Conservation (phyloP, 129 eudicot genomes). For the Kitagawia praeruptora region DNA sequence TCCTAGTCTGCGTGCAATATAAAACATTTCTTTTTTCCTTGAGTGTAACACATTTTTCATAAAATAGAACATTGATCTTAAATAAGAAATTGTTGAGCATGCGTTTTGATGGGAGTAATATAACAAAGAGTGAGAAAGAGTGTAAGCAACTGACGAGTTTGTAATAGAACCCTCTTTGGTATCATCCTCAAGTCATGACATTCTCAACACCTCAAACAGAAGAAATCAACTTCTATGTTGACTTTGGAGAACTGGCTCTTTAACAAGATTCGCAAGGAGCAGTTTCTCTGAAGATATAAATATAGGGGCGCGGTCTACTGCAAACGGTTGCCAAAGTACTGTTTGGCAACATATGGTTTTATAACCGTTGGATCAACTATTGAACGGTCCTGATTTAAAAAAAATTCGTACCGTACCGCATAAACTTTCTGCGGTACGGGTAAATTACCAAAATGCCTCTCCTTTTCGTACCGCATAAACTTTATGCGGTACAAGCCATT, state of each 20-base stretch:
- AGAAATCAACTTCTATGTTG: conserved; percentile 67
- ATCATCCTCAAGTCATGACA: not conserved
- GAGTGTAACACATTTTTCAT: not conserved
- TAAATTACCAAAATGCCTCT: too few species aligned
- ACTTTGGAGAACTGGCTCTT: conserved; percentile 57
- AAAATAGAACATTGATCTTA: not conserved
- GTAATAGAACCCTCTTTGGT: conserved; percentile 24
- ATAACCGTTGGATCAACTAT: too few species aligned
- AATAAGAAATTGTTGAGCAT: not conserved
- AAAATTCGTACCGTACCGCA: too few species aligned
- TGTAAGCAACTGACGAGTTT: conserved; percentile 26
- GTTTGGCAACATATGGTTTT: too few species aligned
- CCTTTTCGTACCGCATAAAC: too few species aligned
- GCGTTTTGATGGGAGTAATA: conserved; percentile 13
- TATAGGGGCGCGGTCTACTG: too few species aligned
- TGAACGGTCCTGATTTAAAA: too few species aligned
- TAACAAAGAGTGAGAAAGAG: conserved; percentile 11
- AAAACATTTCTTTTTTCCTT: not conserved
- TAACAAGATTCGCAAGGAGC: not conserved
- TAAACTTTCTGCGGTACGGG: too few species aligned
- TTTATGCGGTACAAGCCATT: too few species aligned
- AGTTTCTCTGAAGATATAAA: not conserved
- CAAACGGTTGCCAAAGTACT: too few species aligned
- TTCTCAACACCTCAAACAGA: conserved; percentile 33
- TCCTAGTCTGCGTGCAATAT: too few species aligned